Conservation (phyloP, 495 filamentous ascomycete genomes). For the Aspergillus steynii region DNA sequence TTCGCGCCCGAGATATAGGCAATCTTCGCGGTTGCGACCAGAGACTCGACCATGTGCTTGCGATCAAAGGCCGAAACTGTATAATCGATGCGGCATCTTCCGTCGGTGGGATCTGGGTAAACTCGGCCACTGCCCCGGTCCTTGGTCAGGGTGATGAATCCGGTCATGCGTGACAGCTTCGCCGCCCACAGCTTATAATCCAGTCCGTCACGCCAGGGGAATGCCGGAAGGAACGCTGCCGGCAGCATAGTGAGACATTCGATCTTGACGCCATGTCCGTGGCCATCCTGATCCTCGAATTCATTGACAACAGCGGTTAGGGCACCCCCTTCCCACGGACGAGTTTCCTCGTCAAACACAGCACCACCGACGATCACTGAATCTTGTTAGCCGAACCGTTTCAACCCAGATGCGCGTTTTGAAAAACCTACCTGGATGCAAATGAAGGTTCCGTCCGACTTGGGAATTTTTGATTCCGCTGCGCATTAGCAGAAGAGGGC, state of each 20-base stretch:
- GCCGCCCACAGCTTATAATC: constrained; percentile 67
- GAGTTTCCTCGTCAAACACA: constrained; percentile 63
- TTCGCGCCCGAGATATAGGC: constrained; percentile 71
- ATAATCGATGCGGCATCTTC: constrained; percentile 65
- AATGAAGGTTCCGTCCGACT: constrained; percentile 79
- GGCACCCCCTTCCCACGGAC: constrained; percentile 77
- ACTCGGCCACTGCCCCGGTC: constrained; percentile 75
- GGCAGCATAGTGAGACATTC: constrained; percentile 72
- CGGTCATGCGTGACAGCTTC: constrained; percentile 60
- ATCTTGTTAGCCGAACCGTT: constrained; percentile 14
- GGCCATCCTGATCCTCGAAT: constrained; percentile 79
- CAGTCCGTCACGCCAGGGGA: constrained; percentile 64
- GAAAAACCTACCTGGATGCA: constrained; percentile 63
- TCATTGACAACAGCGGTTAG: constrained; percentile 75
- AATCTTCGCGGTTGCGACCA: constrained; percentile 72
- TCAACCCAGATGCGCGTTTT: background rate
- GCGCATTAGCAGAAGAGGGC: constrained; percentile 71
- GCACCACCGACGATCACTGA: constrained; percentile 56
- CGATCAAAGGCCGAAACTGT: constrained; percentile 68
- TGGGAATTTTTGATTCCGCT: constrained; percentile 76
- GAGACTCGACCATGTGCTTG: constrained; percentile 66
- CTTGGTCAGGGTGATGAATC: constrained; percentile 68
- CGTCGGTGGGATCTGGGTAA: constrained; percentile 69
- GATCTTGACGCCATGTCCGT: constrained; percentile 82
- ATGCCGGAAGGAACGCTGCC: constrained; percentile 52